These are phyloP conservation scores for Pisolithus microcarpus DNA, from an alignment of 768 basidiomycete species.

Conservation along the genomic window DNA sequence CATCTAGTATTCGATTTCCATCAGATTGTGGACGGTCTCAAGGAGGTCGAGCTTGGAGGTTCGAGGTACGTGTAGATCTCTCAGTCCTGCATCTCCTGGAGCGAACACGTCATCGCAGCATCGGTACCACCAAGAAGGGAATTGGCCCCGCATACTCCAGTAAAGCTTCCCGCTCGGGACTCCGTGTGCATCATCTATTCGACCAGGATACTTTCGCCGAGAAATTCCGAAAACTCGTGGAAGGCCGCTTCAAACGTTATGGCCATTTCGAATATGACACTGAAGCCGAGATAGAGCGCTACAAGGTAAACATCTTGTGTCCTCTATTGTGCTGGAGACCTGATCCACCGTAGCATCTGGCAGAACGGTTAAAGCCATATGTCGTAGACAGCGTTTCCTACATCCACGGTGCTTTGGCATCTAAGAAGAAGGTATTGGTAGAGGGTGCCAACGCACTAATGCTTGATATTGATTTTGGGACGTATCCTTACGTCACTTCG, in stretches of 20 bases:
- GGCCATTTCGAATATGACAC: conserved; percentile 98
- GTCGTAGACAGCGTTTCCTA: conserved; percentile 85
- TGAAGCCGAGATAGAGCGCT: conserved; percentile 88
- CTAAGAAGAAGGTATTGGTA: conserved; percentile 78
- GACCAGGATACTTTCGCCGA: conserved; percentile 75
- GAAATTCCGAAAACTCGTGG: conserved; percentile 93
- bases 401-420: conserved; percentile 70
- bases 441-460: conserved; percentile 98
- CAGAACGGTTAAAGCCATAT: conserved; percentile 77
- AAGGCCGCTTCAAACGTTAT: conserved; percentile 96
- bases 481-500: conserved; percentile 96
- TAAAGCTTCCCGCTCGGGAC: conserved; percentile 92
- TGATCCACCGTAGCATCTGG: conserved; percentile 50
- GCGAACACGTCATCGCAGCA: conserved; percentile 38
- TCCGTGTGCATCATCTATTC: conserved; percentile 95
- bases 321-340: neutral
- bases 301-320: conserved; percentile 54
- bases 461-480: conserved; percentile 97
- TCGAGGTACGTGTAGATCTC: conserved; percentile 44
- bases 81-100: neutral
- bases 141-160: conserved; percentile 98
- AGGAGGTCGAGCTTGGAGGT: conserved; percentile 94
- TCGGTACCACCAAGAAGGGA: conserved; percentile 96
- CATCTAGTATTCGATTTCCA: conserved; percentile 99
- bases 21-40: conserved; percentile 97